Conservation (phyloP, 139 green algal species). For the Dunaliella sp. region DNA sequence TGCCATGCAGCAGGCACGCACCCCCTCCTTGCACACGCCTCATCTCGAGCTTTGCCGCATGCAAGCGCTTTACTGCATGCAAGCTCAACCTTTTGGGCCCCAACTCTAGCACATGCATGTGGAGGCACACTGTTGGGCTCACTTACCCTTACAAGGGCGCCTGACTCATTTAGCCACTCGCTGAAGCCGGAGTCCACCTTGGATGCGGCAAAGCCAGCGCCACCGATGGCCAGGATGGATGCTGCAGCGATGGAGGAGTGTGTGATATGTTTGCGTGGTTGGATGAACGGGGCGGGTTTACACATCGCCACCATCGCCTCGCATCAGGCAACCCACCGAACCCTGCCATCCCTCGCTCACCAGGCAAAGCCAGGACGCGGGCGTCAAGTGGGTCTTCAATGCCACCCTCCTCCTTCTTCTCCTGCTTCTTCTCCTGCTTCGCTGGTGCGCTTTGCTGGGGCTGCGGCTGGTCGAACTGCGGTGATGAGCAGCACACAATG, state of each 20-base stretch:
- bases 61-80: too few relatives aligned
- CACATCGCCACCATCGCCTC: not conserved
- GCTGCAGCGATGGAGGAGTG: conserved; percentile 8
- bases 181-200: conserved; percentile 31
- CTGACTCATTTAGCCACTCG: conserved; percentile 16
- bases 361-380: not conserved
- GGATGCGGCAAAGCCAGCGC: conserved; percentile 12
- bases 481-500: not conserved
- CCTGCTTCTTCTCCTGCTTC: not conserved
- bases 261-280: not conserved
- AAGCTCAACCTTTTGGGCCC: too few relatives aligned
- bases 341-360: not conserved
- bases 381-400: not conserved
- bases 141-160: conserved; percentile 24
- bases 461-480: not conserved
- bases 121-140: too few relatives aligned
- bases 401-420: not conserved
- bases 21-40: too few relatives aligned
- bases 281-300: not conserved
- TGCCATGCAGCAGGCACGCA: too few relatives aligned
- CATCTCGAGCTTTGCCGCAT: too few relatives aligned
- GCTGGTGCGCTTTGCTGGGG: not conserved
- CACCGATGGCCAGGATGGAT: conserved; percentile 17
- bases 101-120: too few relatives aligned
- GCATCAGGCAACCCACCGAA: not conserved